Evolutionary conservation across 2,329 filamentous ascomycete species (phyloP), one percentile per base, ranked within the genome.

Genomic region (Botrytis squamosa): DNA sequence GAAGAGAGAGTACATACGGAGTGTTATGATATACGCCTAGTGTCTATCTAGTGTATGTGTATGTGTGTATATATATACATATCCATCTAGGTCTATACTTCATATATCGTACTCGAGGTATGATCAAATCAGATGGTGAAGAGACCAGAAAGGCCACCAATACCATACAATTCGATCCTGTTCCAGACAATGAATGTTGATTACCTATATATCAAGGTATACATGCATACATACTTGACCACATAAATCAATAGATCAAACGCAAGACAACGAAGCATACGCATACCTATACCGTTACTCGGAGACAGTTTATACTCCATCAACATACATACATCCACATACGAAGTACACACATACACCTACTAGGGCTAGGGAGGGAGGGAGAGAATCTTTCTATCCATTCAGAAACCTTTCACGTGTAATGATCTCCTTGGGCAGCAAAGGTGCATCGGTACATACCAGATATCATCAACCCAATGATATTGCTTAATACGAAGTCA

Each of bases 221-320:
- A 33, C n/a, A 55, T n/a, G 18, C n/a, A 52, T 38, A 40, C 33
- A 40, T 63, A 9, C 60, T 18, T n/a, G 49, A n/a, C 49, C 49
- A 38, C 36, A 18, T 9, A 57, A 63, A 38, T 63, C 38, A 64
- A n/a, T 33, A 18, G 25, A 42, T 20, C 12, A 25, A 68, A 38
- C 38, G 49, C 66, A 33, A 33, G 49, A 68, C 65, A 68, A 22
- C 49, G 40, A 40, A 68, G 49, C 66, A 66, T 7, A 36, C 52
- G 49, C 66, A 66, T 7, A 36, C 52, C n/a, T 7, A 16, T n/a
- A 55, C 49, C n/a, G 49, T 55, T 55, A 55, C 49, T 55, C 49
- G 49, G 25, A 25, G 49, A n/a, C 16, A 55, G 25, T 49, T 25
- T 55, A 7, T 55, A 3, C 63, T 65, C 63, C 42, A 65, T 33